phyloP scores from a whole-genome alignment of 306 rosid genomes.

The Rosa chinensis region DNA sequence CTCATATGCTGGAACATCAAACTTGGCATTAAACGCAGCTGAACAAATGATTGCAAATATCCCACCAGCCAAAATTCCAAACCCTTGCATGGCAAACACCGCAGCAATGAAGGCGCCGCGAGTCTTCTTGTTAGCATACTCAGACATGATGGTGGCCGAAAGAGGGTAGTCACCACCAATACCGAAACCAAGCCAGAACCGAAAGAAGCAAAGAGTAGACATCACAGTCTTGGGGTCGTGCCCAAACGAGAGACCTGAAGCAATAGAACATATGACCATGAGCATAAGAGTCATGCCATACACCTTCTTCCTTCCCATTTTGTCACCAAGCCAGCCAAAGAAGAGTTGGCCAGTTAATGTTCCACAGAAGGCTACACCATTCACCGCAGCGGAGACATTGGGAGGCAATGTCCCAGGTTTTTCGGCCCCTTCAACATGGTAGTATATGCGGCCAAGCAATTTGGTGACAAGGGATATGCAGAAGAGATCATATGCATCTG shows the following conservation, averaged over 20 bases:
- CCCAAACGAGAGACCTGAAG: constrained; percentile 73
- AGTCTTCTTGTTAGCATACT: constrained; percentile 71
- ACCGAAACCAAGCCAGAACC: constrained; percentile 84
- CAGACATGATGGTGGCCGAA: constrained; percentile 82
- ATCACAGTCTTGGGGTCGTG: constrained; percentile 50
- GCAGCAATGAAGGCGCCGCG: constrained; percentile 78
- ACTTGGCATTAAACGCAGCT: constrained; percentile 37
- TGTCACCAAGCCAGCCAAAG: constrained; percentile 90
- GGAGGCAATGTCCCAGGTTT: constrained; percentile 77
- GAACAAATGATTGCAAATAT: constrained; percentile 52
- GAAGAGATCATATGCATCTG: constrained; percentile 78
- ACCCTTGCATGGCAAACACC: constrained; percentile 85
- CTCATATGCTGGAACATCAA: constrained; percentile 43
- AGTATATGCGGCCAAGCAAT: constrained; percentile 73
- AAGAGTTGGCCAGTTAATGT: constrained; percentile 71
- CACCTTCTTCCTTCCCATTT: constrained; percentile 63
- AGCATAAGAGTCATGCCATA: constrained; percentile 72
- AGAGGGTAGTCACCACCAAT: constrained; percentile 87
- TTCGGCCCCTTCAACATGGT: constrained; percentile 52
- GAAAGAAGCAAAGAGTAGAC: constrained; percentile 67
- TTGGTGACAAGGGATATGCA: constrained; percentile 71
- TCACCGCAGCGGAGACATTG: constrained; percentile 62
- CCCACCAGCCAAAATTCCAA: constrained; percentile 76
- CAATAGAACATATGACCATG: constrained; percentile 65
- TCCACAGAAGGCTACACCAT: constrained; percentile 71